A percentile compares a stretch with the other conserved stretches of the same genome.
Evolutionary conservation across 1,284 basidiomycete species (phyloP).

Genomic region (Microbotryomycetes sp.): DNA sequence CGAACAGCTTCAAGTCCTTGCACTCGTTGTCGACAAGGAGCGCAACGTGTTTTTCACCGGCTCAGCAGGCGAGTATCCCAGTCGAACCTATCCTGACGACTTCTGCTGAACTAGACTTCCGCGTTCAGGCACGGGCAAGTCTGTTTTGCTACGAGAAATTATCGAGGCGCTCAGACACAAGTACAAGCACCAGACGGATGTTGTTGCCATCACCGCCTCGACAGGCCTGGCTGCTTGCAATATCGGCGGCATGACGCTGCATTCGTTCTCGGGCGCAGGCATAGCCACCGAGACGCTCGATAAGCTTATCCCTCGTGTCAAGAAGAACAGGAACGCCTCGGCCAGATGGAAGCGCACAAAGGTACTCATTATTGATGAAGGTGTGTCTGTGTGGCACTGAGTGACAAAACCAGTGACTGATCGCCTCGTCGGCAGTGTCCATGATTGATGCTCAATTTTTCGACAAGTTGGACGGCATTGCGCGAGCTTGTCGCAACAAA

Average conservation of each 20-base stretch:
- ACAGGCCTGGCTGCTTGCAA: constrained; percentile 90
- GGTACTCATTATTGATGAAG: constrained; percentile 90
- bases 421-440: constrained; percentile 58
- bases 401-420: not conserved
- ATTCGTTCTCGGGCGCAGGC: constrained; percentile 85
- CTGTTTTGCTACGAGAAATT: constrained; percentile 83
- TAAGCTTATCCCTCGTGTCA: constrained; percentile 59
- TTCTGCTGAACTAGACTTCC: not conserved
- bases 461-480: constrained; percentile 74
- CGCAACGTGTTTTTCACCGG: constrained; percentile 94
- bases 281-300: constrained; percentile 64
- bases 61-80: constrained; percentile 65
- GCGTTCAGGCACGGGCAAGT: constrained; percentile 78
- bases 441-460: constrained; percentile 94
- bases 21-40: constrained; percentile 58
- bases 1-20: constrained; percentile 75
- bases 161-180: constrained; percentile 57
- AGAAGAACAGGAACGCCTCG: constrained; percentile 60
- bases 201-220: constrained; percentile 78
- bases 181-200: constrained; percentile 47
- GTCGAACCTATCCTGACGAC: constrained; percentile 11
- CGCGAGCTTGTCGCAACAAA: constrained; percentile 56
- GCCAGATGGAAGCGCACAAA: constrained; percentile 65
- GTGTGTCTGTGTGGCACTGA: constrained; percentile 46
- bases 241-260: constrained; percentile 85